phyloP scores from a whole-genome alignment of 1,284 basidiomycete genomes.

The Hemileia vastatrix region DNA sequence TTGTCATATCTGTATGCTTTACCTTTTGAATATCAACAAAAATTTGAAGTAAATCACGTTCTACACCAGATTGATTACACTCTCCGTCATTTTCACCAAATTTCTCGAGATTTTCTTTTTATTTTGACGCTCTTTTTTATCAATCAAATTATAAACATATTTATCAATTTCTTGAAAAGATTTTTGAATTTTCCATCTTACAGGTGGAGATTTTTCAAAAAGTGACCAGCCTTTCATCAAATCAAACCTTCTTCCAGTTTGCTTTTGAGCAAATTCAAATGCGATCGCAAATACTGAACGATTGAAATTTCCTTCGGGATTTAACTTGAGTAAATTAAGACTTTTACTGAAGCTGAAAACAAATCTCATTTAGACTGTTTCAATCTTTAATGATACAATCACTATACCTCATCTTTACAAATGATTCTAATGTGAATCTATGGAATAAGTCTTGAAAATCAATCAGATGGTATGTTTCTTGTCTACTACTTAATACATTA shows the following conservation, averaged over 20 bases:
- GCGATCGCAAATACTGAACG: constrained; percentile 10
- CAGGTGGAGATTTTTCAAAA: not conserved
- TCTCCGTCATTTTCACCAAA: not conserved
- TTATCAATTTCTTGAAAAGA: constrained; percentile 15
- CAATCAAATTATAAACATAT: constrained; percentile 23
- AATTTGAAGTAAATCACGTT: not conserved
- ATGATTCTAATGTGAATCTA: constrained; percentile 14
- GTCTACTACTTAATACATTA: constrained; percentile 9
- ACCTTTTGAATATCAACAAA: not conserved
- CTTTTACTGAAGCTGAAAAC: not conserved
- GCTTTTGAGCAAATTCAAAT: constrained; percentile 24
- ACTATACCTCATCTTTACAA: constrained; percentile 19
- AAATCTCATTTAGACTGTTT: not conserved
- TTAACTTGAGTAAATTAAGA: not conserved
- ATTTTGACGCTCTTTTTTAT: not conserved
- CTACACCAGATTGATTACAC: no score
- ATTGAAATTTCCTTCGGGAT: not conserved
- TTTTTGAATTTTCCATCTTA: constrained; percentile 4
- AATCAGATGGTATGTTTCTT: constrained; percentile 5
- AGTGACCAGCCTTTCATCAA: constrained; percentile 7
- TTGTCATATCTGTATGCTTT: constrained; percentile 10
- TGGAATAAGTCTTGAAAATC: constrained; percentile 10
- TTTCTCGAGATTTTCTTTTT: not conserved
- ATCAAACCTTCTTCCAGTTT: constrained; percentile 16
- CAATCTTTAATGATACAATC: no score